phyloP scores from a whole-genome alignment of 1,139 yeast species.

The Geotrichum fermentans region DNA sequence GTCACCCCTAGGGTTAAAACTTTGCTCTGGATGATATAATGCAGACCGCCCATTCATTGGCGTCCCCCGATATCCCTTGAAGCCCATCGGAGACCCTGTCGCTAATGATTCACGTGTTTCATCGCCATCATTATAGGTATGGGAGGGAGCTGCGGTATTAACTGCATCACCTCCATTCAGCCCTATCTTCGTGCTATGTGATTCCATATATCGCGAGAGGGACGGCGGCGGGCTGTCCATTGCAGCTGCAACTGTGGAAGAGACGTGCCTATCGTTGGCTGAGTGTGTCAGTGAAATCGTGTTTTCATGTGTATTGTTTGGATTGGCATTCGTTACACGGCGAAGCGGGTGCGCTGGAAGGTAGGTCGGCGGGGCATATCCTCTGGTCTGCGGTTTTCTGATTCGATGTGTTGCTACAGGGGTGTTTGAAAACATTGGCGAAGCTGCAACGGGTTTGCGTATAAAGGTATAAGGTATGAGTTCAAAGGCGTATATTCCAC shows the following conservation, averaged over 20 bases:
- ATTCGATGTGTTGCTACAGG: slow-evolving; percentile 9
- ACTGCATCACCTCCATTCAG: background rate
- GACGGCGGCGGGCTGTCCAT: slow-evolving; percentile 10
- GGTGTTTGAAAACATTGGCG: slow-evolving; percentile 7
- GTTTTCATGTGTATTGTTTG: background rate
- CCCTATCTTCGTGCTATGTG: slow-evolving; percentile 2
- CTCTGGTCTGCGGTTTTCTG: background rate
- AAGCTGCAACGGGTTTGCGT: background rate
- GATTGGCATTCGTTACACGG: slow-evolving; percentile 7
- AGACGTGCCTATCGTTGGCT: slow-evolving; percentile 2
- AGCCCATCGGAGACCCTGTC: slow-evolving; percentile 3
- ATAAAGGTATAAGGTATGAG: background rate
- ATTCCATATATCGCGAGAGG: slow-evolving; percentile 1
- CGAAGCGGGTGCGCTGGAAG: slow-evolving; percentile 3
- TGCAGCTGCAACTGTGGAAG: background rate
- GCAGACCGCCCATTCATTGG: slow-evolving; percentile 5
- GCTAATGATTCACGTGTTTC: background rate
- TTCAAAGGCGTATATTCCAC: no score
- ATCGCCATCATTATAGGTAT: background rate
- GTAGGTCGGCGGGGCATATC: slow-evolving; percentile 1
- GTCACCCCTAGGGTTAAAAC: background rate
- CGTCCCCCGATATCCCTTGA: slow-evolving; percentile 8
- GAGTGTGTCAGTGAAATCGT: slow-evolving; percentile 10
- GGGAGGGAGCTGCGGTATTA: background rate
- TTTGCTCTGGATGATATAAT: background rate